Conservation (phyloP, 2,329 filamentous ascomycete genomes). For the Lomentospora prolificans region DNA sequence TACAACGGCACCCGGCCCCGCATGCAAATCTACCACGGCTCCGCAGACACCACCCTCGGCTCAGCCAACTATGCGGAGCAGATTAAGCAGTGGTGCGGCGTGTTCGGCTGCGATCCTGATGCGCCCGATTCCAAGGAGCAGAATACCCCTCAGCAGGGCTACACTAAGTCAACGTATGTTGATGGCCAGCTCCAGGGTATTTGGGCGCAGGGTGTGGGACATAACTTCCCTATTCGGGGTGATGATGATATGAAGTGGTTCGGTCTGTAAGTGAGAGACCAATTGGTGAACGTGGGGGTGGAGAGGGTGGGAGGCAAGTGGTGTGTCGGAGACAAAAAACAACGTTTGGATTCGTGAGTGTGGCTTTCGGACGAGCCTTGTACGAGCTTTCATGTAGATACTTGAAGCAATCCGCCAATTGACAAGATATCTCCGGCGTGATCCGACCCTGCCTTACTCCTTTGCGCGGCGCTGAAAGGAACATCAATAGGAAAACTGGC, state of each 20-base stretch:
- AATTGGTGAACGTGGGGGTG: not conserved
- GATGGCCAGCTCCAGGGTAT: constrained; percentile 17
- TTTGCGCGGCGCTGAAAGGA: no score
- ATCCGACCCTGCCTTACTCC: no score
- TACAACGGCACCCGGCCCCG: constrained; percentile 38
- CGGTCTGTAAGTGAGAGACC: not conserved
- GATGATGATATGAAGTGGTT: constrained; percentile 8
- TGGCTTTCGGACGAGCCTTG: no score
- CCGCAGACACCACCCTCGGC: constrained; percentile 35
- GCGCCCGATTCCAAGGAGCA: constrained; percentile 19
- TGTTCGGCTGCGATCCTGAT: constrained; percentile 29
- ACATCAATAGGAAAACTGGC: no score
- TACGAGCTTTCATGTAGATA: no score
- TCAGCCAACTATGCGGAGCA: constrained; percentile 48
- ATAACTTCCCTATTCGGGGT: constrained; percentile 5
- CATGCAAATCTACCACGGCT: constrained; percentile 52
- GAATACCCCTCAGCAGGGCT: constrained; percentile 26
- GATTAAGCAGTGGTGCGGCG: constrained; percentile 45
- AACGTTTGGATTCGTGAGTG: no score
- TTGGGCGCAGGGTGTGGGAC: constrained; percentile 19
- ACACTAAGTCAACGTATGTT: constrained; percentile 29
- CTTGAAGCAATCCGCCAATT: no score
- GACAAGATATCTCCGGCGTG: no score
- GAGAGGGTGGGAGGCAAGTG: not conserved
- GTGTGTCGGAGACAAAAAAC: no score